Evolutionary conservation across 352 stramenopile genomes (phyloP).

Genomic region (Phytophthora quininea): DNA sequence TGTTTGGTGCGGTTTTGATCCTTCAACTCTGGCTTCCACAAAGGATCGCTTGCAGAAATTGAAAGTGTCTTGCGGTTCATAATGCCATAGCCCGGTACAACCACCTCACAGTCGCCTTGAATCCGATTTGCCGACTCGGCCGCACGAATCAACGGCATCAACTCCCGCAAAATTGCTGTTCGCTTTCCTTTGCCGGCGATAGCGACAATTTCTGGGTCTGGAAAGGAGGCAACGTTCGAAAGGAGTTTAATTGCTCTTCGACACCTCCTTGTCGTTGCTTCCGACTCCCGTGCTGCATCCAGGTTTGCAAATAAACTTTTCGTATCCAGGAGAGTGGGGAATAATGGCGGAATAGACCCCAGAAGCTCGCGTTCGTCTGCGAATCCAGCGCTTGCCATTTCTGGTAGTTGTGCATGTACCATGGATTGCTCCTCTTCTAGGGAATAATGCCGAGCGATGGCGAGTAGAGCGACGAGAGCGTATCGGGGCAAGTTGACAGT

Average conservation of each 20-base stretch:
- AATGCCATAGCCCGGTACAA: conserved; percentile 16
- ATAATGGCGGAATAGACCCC: conserved; percentile 44
- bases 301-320: neutral
- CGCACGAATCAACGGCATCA: conserved; percentile 27
- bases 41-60: neutral
- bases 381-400: conserved; percentile 10
- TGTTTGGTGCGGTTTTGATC: conserved; percentile 1
- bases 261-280: conserved; percentile 36
- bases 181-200: conserved; percentile 29
- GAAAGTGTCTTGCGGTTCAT: conserved; percentile 7
- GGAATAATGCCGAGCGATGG: conserved; percentile 34
- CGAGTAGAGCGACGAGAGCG: conserved; percentile 42
- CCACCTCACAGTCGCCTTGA: conserved; percentile 10
- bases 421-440: conserved; percentile 31
- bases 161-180: conserved; percentile 22
- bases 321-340: conserved; percentile 40
- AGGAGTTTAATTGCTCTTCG: conserved; percentile 49
- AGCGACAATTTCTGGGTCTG: conserved; percentile 22
- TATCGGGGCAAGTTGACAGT: conserved; percentile 49
- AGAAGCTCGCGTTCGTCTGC: conserved; percentile 33
- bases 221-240: conserved; percentile 54
- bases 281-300: neutral
- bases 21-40: conserved; percentile 7
- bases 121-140: conserved; percentile 11
- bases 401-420: conserved; percentile 2